phyloP scores from a whole-genome alignment of 176 grass and related monocot species.

The Pontederia crassipes region DNA sequence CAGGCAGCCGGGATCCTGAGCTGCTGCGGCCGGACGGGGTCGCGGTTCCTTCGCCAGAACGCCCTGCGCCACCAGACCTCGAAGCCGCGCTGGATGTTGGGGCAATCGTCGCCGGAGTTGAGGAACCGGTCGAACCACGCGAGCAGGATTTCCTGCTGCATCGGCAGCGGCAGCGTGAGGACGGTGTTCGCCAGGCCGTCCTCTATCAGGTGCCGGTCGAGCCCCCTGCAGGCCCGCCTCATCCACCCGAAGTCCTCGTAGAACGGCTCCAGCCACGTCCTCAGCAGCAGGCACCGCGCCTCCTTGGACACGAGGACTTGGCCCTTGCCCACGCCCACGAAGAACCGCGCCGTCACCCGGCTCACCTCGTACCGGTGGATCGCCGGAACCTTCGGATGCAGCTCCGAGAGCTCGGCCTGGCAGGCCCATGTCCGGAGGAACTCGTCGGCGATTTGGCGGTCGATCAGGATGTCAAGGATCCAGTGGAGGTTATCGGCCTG shows the following conservation, averaged over 20 bases:
- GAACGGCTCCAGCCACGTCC: slow-evolving; percentile 82
- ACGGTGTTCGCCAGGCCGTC: slow-evolving; percentile 89
- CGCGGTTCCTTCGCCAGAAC: slow-evolving; percentile 76
- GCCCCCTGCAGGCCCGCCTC: slow-evolving; percentile 77
- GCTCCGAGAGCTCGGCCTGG: slow-evolving; percentile 53
- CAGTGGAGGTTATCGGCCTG: slow-evolving; percentile 94
- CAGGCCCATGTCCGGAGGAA: slow-evolving; percentile 79
- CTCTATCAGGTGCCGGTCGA: slow-evolving; percentile 84
- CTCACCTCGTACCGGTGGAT: slow-evolving; percentile 93
- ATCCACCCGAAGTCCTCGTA: slow-evolving; percentile 99
- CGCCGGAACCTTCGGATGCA: slow-evolving; percentile 67
- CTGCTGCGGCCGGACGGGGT: slow-evolving; percentile 44
- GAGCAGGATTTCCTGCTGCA: slow-evolving; percentile 83
- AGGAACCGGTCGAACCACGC: slow-evolving; percentile 92
- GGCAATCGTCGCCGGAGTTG: slow-evolving; percentile 89
- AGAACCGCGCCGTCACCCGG: slow-evolving; percentile 61
- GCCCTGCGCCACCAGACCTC: slow-evolving; percentile 94
- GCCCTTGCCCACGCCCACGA: slow-evolving; percentile 79
- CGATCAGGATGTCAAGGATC: slow-evolving; percentile 93
- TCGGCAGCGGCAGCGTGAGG: slow-evolving; percentile 62
- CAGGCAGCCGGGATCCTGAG: slow-evolving; percentile 62
- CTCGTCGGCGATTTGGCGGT: slow-evolving; percentile 84
- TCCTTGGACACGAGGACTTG: slow-evolving; percentile 91
- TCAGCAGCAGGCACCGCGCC: slow-evolving; percentile 63
- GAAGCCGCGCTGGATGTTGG: slow-evolving; percentile 91